Conservation (phyloP, 805 yeast species). For the Metschnikowia cerradonensis region DNA sequence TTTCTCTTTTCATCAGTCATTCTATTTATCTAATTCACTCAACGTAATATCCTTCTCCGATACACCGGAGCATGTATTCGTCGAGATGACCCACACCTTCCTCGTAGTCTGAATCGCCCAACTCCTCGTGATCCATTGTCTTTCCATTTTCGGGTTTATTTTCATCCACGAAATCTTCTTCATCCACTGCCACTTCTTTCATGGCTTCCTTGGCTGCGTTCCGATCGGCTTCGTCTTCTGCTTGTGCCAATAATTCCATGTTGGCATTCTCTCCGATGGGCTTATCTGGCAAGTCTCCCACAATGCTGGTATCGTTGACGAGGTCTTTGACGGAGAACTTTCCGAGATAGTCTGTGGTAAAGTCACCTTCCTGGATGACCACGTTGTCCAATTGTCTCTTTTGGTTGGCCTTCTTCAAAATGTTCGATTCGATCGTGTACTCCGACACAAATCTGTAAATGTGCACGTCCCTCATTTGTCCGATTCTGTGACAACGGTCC, state of each 20-base stretch:
- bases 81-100: conserved; percentile 81
- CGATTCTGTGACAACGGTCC: conserved; percentile 98
- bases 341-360: conserved; percentile 93
- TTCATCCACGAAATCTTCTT: conserved; percentile 73
- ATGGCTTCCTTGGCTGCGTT: conserved; percentile 87
- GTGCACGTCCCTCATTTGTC: conserved; percentile 97
- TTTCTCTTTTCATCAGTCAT: too few relatives aligned
- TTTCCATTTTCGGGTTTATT: conserved; percentile 28
- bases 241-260: conserved; percentile 72
- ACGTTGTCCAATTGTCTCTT: conserved; percentile 91
- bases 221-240: conserved; percentile 91
- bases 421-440: conserved; percentile 93
- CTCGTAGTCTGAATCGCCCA: conserved; percentile 39
- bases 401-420: conserved; percentile 89
- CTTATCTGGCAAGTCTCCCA: conserved; percentile 37
- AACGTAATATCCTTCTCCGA: conserved; percentile 72
- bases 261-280: conserved; percentile 36
- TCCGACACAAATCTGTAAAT: conserved; percentile 95
- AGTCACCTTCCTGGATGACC: conserved; percentile 96
- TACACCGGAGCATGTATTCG: conserved; percentile 91
- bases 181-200: conserved; percentile 79
- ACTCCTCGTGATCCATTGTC: conserved; percentile 23
- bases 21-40: conserved; percentile 12
- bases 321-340: conserved; percentile 82
- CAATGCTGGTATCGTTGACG: conserved; percentile 57